Conservation (phyloP, 1,284 basidiomycete species). For the Irpex sp. region DNA sequence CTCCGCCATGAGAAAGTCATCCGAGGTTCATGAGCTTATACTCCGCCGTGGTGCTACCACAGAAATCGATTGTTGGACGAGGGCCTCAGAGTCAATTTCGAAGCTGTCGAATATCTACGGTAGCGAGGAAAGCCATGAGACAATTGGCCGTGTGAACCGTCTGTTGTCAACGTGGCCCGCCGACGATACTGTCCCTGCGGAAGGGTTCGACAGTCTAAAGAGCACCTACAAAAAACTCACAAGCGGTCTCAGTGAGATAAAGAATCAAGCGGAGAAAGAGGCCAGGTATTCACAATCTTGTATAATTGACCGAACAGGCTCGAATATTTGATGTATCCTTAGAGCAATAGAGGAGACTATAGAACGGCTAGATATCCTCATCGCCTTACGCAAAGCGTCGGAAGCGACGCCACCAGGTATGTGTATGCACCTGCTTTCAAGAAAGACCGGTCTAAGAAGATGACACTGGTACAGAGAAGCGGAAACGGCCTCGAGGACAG, state of each 20-base stretch:
- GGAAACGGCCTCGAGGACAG: constrained; percentile 65
- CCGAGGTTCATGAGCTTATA: neutral
- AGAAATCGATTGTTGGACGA: constrained; percentile 6
- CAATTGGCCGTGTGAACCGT: constrained; percentile 65
- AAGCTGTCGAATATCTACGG: constrained; percentile 36
- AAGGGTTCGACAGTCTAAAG: constrained; percentile 61
- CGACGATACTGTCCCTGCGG: constrained; percentile 61
- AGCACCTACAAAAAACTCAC: constrained; percentile 55
- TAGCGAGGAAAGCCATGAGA: constrained; percentile 45
- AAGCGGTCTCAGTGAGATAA: constrained; percentile 57
- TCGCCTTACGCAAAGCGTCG: constrained; percentile 65
- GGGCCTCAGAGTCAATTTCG: neutral
- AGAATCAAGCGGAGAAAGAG: constrained; percentile 54
- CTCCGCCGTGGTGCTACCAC: neutral
- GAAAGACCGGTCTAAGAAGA: neutral
- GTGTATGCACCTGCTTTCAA: neutral
- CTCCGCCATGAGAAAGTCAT: neutral
- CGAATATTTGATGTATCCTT: neutral
- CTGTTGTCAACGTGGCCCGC: constrained; percentile 63
- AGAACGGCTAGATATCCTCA: constrained; percentile 61
- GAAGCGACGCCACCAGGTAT: constrained; percentile 55
- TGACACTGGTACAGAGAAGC: constrained; percentile 46
- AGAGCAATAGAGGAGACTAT: constrained; percentile 69
- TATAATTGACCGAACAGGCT: neutral
- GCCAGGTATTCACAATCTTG: constrained; percentile 25